A percentile compares a stretch with the other conserved stretches of the same genome.
Conservation (phyloP, 2,329 filamentous ascomycete species). For the Dactylellina haptotyla region DNA sequence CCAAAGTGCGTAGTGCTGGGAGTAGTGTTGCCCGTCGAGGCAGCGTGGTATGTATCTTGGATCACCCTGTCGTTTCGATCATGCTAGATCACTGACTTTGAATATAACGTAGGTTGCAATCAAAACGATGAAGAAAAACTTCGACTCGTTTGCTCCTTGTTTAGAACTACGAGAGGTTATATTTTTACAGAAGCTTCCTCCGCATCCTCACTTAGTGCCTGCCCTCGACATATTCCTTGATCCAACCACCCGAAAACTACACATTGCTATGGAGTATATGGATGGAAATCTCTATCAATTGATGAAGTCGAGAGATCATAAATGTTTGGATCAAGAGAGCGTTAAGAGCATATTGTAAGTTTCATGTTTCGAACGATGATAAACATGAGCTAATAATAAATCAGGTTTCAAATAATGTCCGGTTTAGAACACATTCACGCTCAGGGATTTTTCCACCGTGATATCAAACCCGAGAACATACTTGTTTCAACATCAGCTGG, state of each 20-base stretch:
- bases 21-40: conserved; percentile 87
- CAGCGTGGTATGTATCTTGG: conserved; percentile 77
- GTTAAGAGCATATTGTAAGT: conserved; percentile 88
- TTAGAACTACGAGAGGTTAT: conserved; percentile 96
- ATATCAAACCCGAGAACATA: conserved; percentile 99
- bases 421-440: conserved; percentile 97
- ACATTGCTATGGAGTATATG: conserved; percentile 99
- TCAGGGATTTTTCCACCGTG: conserved; percentile 96
- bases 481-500: conserved; percentile 87
- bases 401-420: conserved; percentile 85
- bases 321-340: conserved; percentile 84
- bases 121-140: conserved; percentile 99
- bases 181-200: conserved; percentile 87
- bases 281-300: conserved; percentile 98
- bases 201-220: conserved; percentile 92
- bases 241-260: conserved; percentile 92
- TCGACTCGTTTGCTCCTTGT: conserved; percentile 89
- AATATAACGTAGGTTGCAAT: conserved; percentile 79
- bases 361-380: background rate
- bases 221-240: conserved; percentile 98
- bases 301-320: conserved; percentile 98
- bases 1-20: conserved; percentile 88
- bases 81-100: conserved; percentile 1
- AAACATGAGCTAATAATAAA: too few relatives aligned
- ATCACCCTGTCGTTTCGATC: background rate